Conservation (phyloP, 2,329 filamentous ascomycete species). For the Talaromyces rugulosus region DNA sequence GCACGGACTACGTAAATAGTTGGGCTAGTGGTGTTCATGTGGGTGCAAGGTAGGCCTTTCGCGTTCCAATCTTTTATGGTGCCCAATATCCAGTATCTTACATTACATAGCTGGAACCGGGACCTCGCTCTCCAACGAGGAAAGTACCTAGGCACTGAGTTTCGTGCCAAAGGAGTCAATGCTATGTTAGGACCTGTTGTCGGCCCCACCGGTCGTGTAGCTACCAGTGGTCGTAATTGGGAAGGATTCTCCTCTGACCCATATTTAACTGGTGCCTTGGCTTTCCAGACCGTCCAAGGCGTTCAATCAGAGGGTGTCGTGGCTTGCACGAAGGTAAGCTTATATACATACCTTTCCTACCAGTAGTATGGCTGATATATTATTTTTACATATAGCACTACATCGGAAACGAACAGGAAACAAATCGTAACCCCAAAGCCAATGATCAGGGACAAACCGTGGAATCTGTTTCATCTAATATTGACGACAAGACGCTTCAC, state of each 20-base stretch:
- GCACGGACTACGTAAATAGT: not conserved
- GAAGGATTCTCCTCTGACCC: slow-evolving; percentile 87
- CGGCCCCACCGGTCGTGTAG: slow-evolving; percentile 76
- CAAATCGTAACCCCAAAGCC: slow-evolving; percentile 68
- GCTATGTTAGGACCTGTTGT: slow-evolving; percentile 77
- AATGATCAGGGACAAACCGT: slow-evolving; percentile 64
- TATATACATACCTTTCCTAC: not conserved
- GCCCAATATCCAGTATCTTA: not conserved
- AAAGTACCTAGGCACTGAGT: slow-evolving; percentile 69
- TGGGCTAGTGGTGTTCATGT: not conserved
- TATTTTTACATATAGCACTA: slow-evolving; percentile 49
- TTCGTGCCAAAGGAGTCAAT: slow-evolving; percentile 67
- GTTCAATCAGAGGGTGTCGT: slow-evolving; percentile 62
- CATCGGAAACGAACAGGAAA: slow-evolving; percentile 75
- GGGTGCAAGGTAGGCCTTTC: not conserved
- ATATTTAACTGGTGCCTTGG: slow-evolving; percentile 78
- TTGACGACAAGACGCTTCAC: slow-evolving; percentile 60
- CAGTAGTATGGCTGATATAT: not conserved
- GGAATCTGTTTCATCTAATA: slow-evolving; percentile 49
- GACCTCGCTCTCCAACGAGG: slow-evolving; percentile 78
- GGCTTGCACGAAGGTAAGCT: slow-evolving; percentile 32
- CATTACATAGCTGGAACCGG: slow-evolving; percentile 60
- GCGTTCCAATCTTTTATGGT: not conserved
- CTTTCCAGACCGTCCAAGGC: slow-evolving; percentile 72
- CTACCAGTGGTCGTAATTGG: slow-evolving; percentile 88